Percentiles rank a stretch among this genome's conserved stretches.
Conservation (phyloP, 306 rosid species). For the Inga laurina region DNA sequence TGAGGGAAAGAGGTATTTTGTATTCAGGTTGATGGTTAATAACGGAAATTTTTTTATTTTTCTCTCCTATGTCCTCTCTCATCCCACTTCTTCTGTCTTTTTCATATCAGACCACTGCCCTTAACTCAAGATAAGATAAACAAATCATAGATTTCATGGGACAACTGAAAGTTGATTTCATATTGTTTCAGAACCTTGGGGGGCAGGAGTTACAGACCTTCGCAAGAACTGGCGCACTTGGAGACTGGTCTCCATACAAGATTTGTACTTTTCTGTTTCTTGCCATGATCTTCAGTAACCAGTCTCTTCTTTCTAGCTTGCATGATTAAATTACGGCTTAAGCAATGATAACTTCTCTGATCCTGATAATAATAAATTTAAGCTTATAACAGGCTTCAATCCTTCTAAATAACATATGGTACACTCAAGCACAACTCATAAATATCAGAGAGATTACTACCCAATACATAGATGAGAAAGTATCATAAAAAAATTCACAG, state of each 20-base stretch:
- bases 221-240: slow-evolving; percentile 49
- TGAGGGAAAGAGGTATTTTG: background rate
- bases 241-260: slow-evolving; percentile 67
- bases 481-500: background rate
- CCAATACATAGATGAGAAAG: background rate
- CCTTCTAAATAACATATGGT: background rate
- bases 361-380: slow-evolving; percentile 37
- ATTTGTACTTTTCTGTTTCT: slow-evolving; percentile 39
- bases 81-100: background rate
- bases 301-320: slow-evolving; percentile 46
- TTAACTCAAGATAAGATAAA: background rate
- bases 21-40: background rate
- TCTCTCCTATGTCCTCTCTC: background rate
- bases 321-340: slow-evolving; percentile 55
- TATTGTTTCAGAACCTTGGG: background rate
- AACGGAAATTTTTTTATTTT: background rate
- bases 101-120: background rate
- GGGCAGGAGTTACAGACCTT: slow-evolving; percentile 51
- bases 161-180: background rate
- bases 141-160: background rate
- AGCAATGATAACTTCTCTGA: slow-evolving; percentile 35
- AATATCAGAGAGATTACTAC: background rate
- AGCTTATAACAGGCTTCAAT: slow-evolving; percentile 1
- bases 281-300: slow-evolving; percentile 34
- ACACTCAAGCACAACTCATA: slow-evolving; percentile 7